Conservation (phyloP, 805 yeast species). For the Ascoidea rubescens region DNA sequence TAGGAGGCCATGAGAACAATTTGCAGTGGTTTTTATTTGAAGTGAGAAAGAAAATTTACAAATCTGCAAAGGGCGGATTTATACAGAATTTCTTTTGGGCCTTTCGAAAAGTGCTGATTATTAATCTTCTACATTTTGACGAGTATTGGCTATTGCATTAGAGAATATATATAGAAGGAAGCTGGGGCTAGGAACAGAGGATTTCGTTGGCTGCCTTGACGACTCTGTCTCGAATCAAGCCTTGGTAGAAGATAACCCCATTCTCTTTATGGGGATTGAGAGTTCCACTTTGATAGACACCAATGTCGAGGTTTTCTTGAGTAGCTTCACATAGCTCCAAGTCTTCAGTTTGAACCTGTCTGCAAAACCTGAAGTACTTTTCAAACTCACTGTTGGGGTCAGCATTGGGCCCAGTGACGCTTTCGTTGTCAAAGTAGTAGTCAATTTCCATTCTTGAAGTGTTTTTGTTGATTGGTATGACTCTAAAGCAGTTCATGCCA, state of each 20-base stretch:
- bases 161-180: no score
- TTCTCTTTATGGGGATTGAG: constrained; percentile 17
- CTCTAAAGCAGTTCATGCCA: constrained; percentile 18
- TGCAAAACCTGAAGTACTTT: constrained; percentile 16
- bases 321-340: constrained; percentile 18
- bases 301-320: constrained; percentile 15
- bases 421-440: constrained; percentile 15
- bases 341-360: constrained; percentile 20
- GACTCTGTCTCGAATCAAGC: not conserved
- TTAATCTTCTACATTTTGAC: no score
- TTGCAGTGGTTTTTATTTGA: no score
- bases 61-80: no score
- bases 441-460: constrained; percentile 19
- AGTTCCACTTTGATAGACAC: constrained; percentile 15
- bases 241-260: constrained; percentile 11
- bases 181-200: no score
- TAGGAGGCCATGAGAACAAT: no score
- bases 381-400: constrained; percentile 11
- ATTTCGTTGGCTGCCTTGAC: not conserved
- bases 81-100: no score
- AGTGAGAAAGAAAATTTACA: no score
- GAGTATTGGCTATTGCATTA: no score
- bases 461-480: constrained; percentile 16
- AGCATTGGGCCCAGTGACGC: constrained; percentile 9
- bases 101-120: no score